These are phyloP conservation scores for Pseudofabraea citricarpa DNA, from an alignment of 2,329 filamentous ascomycete genomes.

Conservation along the genomic window DNA sequence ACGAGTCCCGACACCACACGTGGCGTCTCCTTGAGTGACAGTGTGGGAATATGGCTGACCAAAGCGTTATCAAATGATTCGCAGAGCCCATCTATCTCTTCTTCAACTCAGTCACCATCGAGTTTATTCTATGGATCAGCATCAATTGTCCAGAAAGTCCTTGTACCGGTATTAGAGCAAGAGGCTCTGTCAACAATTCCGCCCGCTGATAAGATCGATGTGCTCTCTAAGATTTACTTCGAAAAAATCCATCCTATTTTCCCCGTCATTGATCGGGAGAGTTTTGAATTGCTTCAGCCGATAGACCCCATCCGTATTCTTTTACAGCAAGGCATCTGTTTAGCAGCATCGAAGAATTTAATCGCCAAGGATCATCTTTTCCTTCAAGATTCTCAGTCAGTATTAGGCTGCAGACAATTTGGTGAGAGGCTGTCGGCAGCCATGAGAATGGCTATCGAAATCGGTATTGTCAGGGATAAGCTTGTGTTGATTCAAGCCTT, in stretches of 20 bases:
- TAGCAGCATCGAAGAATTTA: constrained; percentile 48
- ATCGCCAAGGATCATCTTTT: constrained; percentile 37
- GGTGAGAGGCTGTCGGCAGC: constrained; percentile 15
- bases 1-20: constrained; percentile 35
- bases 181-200: constrained; percentile 40
- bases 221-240: constrained; percentile 36
- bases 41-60: constrained; percentile 51
- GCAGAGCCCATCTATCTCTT: constrained; percentile 13
- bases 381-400: constrained; percentile 6
- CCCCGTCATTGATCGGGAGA: constrained; percentile 21
- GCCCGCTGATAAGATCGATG: constrained; percentile 39
- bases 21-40: constrained; percentile 41
- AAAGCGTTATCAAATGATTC: constrained; percentile 9
- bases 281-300: constrained; percentile 29
- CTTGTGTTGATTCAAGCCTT: constrained; percentile 50
- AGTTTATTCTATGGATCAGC: constrained; percentile 15
- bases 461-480: constrained; percentile 48
- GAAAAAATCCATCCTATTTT: constrained; percentile 24
- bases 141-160: constrained; percentile 13
- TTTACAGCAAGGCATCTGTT: constrained; percentile 45
- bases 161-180: constrained; percentile 19
- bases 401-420: constrained; percentile 17
- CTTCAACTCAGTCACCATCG: constrained; percentile 6
- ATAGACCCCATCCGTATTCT: constrained; percentile 35
- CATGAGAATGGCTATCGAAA: constrained; percentile 35